Evolutionary conservation across 345 rosid species (phyloP).

Genomic region (Noccaea caerulescens): DNA sequence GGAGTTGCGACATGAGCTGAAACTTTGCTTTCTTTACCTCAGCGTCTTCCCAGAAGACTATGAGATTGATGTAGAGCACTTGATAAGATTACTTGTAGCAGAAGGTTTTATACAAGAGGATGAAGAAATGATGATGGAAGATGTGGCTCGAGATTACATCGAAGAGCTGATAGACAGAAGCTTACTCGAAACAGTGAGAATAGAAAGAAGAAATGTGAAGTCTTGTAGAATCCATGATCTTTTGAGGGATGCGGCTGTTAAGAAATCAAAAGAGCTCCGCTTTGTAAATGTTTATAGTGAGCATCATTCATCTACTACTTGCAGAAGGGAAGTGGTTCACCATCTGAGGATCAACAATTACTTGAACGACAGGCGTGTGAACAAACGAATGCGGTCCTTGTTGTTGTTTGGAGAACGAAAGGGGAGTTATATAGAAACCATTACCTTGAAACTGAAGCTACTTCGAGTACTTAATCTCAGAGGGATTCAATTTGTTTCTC

Average conservation of each 20-base stretch:
- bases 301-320: not conserved
- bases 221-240: slow-evolving; percentile 31
- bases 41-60: slow-evolving; percentile 32
- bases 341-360: not conserved
- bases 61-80: slow-evolving; percentile 3
- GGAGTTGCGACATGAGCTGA: not conserved
- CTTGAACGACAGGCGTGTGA: not conserved
- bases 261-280: slow-evolving; percentile 25
- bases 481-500: not conserved
- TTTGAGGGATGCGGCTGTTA: slow-evolving; percentile 22
- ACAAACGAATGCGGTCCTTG: slow-evolving; percentile 26
- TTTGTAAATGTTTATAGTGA: not conserved
- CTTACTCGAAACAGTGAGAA: slow-evolving; percentile 1
- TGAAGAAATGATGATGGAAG: slow-evolving; percentile 27
- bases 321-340: slow-evolving; percentile 22
- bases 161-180: slow-evolving; percentile 32
- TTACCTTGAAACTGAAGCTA: slow-evolving; percentile 3
- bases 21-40: slow-evolving; percentile 30
- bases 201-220: slow-evolving; percentile 1
- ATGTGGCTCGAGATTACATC: not conserved
- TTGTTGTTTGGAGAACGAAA: not conserved
- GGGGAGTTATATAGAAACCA: not conserved
- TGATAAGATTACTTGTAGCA: slow-evolving; percentile 20
- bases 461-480: slow-evolving; percentile 22
- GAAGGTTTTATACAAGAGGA: slow-evolving; percentile 28